Evolutionary conservation across 2,329 filamentous ascomycete genomes (phyloP).

Genomic region (Sclerotinia nivalis): DNA sequence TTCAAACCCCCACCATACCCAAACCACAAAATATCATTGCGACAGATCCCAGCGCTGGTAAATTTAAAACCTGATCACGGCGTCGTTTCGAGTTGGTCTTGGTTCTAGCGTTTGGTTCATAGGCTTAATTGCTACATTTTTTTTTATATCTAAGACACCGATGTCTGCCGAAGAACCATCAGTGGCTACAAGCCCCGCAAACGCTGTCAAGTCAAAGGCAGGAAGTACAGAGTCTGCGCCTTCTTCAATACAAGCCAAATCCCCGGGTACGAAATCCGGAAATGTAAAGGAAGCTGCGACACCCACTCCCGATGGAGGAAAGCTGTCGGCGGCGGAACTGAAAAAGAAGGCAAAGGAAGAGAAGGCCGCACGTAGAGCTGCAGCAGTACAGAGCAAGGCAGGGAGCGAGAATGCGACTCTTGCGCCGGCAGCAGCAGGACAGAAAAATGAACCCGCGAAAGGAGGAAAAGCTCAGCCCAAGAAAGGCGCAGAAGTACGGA

Average conservation of each 20-base stretch:
- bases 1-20: constrained; percentile 4
- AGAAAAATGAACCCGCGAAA: constrained; percentile 39
- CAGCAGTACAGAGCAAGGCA: constrained; percentile 58
- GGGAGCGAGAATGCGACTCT: constrained; percentile 42
- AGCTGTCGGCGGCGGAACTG: constrained; percentile 60
- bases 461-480: constrained; percentile 45
- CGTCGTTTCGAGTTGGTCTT: constrained; percentile 9
- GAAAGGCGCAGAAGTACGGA: constrained; percentile 35
- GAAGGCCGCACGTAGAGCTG: constrained; percentile 81
- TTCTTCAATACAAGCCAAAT: constrained; percentile 24
- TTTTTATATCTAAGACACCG: neutral
- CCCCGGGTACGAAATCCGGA: constrained; percentile 23
- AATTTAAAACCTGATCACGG: neutral
- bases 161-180: constrained; percentile 32
- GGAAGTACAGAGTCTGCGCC: neutral
- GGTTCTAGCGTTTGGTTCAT: constrained; percentile 9
- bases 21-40: constrained; percentile 2
- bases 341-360: constrained; percentile 91
- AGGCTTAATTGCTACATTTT: neutral
- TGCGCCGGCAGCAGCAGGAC: constrained; percentile 26
- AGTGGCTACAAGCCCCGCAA: constrained; percentile 24
- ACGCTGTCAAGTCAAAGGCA: constrained; percentile 15
- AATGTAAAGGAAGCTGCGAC: constrained; percentile 24
- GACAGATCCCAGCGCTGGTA: neutral
- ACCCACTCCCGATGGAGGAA: constrained; percentile 42